Conservation (phyloP, 2,329 filamentous ascomycete genomes). For the Xylariomycetidae sp. region DNA sequence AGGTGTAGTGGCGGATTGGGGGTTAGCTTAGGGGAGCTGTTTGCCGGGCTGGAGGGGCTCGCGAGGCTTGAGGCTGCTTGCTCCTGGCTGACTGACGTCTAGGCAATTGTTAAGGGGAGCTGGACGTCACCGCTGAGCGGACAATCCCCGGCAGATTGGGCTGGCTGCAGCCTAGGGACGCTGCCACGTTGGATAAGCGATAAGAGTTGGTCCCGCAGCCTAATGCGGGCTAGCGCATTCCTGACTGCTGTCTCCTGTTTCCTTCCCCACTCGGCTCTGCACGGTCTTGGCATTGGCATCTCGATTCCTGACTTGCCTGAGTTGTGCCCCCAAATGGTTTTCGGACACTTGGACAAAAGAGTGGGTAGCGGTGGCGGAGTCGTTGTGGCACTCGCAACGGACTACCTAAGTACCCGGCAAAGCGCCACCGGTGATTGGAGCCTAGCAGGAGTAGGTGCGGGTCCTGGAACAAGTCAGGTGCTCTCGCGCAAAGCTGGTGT, state of each 20-base stretch:
- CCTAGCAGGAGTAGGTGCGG: background rate
- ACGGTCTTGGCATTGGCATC: constrained; percentile 3
- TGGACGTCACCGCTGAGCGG: constrained; percentile 10
- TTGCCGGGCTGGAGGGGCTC: constrained; percentile 1
- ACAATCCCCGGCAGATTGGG: constrained; percentile 5
- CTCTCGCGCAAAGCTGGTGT: constrained; percentile 18
- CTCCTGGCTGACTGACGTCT: constrained; percentile 4
- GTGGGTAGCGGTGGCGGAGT: constrained; percentile 8
- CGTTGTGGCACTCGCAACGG: constrained; percentile 7
- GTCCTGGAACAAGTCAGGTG: constrained; percentile 12
- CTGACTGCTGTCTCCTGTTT: background rate
- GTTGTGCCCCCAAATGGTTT: too few species aligned
- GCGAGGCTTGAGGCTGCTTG: constrained; percentile 1
- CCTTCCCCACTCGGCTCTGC: background rate
- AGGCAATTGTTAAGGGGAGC: constrained; percentile 3
- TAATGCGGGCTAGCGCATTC: too few species aligned
- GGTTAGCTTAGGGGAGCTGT: constrained; percentile 2
- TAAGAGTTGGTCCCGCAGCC: background rate
- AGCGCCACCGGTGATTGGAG: background rate
- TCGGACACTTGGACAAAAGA: background rate
- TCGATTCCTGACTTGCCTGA: too few species aligned
- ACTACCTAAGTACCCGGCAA: background rate
- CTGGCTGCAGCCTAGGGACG: background rate
- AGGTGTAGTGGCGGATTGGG: constrained; percentile 6
- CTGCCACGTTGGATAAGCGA: background rate